Evolutionary conservation across 2,329 filamentous ascomycete genomes (phyloP).

Genomic region (Calonectria naviculata): DNA sequence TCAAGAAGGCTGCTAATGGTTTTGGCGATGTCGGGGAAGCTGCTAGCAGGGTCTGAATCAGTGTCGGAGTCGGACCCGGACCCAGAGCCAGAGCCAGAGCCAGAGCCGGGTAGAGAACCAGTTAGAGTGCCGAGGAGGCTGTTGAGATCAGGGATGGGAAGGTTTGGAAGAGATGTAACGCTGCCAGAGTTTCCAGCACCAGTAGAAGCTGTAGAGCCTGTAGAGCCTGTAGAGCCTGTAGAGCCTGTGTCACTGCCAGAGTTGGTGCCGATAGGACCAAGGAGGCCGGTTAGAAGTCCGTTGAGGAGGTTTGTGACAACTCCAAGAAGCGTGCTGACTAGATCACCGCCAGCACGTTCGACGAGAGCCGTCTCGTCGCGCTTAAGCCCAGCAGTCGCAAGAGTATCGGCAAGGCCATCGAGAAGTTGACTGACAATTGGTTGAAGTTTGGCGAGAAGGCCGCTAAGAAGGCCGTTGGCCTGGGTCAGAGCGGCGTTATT

Average conservation of each 20-base stretch:
- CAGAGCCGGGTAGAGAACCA: background rate
- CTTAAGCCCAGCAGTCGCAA: background rate
- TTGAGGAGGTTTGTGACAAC: background rate
- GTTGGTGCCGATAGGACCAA: background rate
- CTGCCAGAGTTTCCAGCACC: too few species aligned
- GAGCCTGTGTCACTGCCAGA: background rate
- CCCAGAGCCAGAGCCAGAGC: background rate
- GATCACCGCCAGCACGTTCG: background rate
- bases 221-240: background rate
- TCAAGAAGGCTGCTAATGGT: conserved; percentile 1
- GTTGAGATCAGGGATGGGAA: background rate
- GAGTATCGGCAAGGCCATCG: too few species aligned
- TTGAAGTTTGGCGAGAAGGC: background rate
- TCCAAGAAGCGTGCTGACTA: background rate
- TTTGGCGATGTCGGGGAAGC: background rate
- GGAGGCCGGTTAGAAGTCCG: background rate
- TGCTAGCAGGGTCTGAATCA: background rate
- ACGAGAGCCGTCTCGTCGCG: background rate
- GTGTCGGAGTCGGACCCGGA: background rate
- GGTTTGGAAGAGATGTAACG: background rate
- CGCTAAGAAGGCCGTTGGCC: background rate
- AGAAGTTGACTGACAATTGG: background rate
- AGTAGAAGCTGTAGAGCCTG: too few species aligned
- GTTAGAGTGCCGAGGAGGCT: background rate
- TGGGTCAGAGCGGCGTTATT: background rate